Base-by-base conservation (phyloP, 768 basidiomycete species). In the Peribolospora baueri region DNA sequence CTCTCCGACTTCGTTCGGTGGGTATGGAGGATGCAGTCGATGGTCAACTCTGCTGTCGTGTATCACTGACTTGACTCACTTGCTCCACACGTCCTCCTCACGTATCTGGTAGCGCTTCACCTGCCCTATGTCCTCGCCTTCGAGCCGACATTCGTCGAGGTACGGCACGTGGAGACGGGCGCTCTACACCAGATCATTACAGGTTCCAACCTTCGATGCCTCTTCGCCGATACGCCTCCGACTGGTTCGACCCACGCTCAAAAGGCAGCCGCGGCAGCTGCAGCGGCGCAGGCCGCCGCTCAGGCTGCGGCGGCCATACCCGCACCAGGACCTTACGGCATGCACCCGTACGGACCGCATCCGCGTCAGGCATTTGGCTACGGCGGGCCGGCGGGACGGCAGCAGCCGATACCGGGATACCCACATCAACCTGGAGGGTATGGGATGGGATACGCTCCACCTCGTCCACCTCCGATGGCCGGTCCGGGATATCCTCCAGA, bases 61-160 rank as follows among this genome's bases (percentile, higher is more conserved):
- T 25, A 13, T 25, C 13, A 40, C 8, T 37, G 5, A 47, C 38
- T 11, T 40, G 41, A 7, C 39, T 51, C 36, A 45, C 10, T 50
- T 58, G 45, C 40, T 14, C 38, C 41, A 48, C 54, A 50, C 61
- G 52, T 53, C 7, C 50, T 45, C 5, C 48, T 50, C 13, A 39
- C 52, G 11, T 14, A 4, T 50, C n/a, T 13, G n/a, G 2, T 64
- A 95, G 91, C 91, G 2, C 76, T 97, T 9, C 84, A 88, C 64
- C 90, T 88, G 69, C 91, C 93, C 1, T 98, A 87, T 66, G 85
- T 97, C 38, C 72, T 98, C 51, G 93, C 91, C 0, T 90, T 98
- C 65, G 93, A 97, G 65, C 82, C 88, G 5, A 81, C 82, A 0
- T 98, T 98, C 65, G 82, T 97, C 62, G 93, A 98, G 68, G 81